Evolutionary conservation across 306 rosid genomes (phyloP).

Genomic region (Pueraria montana): DNA sequence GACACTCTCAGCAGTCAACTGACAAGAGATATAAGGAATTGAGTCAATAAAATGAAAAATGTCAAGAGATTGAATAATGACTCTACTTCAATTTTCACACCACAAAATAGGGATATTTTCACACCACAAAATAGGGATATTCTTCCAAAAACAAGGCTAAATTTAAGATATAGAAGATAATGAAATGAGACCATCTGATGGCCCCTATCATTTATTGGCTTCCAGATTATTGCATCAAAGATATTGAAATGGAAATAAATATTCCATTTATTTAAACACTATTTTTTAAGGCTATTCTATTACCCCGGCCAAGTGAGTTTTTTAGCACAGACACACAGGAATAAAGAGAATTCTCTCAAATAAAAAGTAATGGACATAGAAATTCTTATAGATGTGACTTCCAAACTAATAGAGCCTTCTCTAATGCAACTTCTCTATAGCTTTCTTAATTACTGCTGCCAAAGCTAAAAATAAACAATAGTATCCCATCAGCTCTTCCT

Average conservation of each 20-base stretch:
- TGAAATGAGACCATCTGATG: neutral
- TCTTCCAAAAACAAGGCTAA: constrained; percentile 2
- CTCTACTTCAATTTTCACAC: constrained; percentile 35
- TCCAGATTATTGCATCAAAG: constrained; percentile 1
- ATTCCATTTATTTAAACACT: constrained; percentile 4
- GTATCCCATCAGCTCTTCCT: constrained; percentile 18
- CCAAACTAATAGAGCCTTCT: neutral
- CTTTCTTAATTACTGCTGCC: constrained; percentile 10
- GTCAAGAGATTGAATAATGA: constrained; percentile 10
- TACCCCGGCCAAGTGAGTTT: neutral
- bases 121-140: constrained; percentile 14
- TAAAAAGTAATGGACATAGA: neutral
- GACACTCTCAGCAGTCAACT: constrained; percentile 25
- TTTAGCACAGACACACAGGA: neutral
- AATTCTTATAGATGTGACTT: neutral
- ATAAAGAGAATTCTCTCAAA: constrained; percentile 24
- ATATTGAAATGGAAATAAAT: constrained; percentile 26
- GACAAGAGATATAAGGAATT: constrained; percentile 8
- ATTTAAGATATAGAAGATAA: constrained; percentile 7
- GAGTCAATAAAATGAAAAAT: constrained; percentile 26
- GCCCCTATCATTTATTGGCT: neutral
- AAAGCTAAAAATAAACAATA: neutral
- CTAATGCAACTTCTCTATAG: neutral
- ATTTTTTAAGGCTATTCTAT: constrained; percentile 3
- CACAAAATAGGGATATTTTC: constrained; percentile 10